phyloP scores from a whole-genome alignment of 805 yeast species.

The Candida silvatica region DNA sequence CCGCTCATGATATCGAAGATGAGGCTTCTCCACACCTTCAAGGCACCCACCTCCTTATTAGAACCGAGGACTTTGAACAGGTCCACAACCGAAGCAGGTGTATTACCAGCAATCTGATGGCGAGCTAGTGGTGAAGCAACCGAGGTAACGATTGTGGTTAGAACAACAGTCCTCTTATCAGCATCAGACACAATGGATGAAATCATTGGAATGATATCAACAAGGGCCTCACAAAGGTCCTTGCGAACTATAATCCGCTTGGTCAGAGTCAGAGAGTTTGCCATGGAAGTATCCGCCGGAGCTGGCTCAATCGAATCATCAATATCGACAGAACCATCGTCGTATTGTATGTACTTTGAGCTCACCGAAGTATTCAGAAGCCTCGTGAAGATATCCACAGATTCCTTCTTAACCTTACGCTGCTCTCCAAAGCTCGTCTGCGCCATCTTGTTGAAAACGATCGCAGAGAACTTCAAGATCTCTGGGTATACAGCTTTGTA shows the following conservation, averaged over 20 bases:
- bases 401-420: conserved; percentile 49
- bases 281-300: neutral
- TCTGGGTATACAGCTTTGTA: conserved; percentile 45
- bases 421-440: conserved; percentile 54
- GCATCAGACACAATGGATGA: conserved; percentile 40
- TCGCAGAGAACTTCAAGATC: conserved; percentile 41
- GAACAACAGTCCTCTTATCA: conserved; percentile 47
- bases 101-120: conserved; percentile 28
- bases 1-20: conserved; percentile 63
- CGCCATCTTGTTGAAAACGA: conserved; percentile 49
- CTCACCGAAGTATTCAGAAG: conserved; percentile 17
- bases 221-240: conserved; percentile 35
- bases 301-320: neutral
- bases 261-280: conserved; percentile 1
- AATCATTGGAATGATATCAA: conserved; percentile 31
- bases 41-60: conserved; percentile 27
- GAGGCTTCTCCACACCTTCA: conserved; percentile 54
- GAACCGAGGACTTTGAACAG: conserved; percentile 30
- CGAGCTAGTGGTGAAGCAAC: conserved; percentile 46
- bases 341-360: conserved; percentile 11
- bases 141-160: conserved; percentile 46
- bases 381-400: conserved; percentile 19
- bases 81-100: conserved; percentile 29
- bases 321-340: conserved; percentile 8
- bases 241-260: conserved; percentile 27